phyloP scores from a whole-genome alignment of 169 alveolate genomes.

The Plasmodium knowlesi region DNA sequence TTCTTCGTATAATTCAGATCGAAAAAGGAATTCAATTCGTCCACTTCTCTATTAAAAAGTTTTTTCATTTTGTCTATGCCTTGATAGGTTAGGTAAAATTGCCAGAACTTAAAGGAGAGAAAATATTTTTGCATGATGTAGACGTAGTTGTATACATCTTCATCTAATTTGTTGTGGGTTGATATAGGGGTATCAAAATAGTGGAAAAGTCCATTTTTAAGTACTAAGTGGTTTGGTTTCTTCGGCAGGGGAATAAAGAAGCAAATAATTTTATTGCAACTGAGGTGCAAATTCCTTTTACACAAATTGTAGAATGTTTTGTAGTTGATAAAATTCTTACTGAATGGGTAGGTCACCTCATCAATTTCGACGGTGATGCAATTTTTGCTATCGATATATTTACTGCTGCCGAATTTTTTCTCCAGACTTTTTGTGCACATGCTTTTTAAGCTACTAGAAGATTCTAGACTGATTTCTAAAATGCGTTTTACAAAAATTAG shows the following conservation, averaged over 20 bases:
- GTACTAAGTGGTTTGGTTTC: constrained; percentile 33
- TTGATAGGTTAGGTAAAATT: constrained; percentile 26
- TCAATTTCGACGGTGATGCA: constrained; percentile 17
- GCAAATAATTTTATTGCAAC: constrained; percentile 26
- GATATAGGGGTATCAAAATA: constrained; percentile 35
- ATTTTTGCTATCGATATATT: constrained; percentile 38
- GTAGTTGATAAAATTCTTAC: constrained; percentile 14
- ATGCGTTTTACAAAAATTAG: constrained; percentile 20
- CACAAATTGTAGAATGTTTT: constrained; percentile 25
- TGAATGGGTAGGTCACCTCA: constrained; percentile 13
- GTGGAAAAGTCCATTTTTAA: constrained; percentile 26
- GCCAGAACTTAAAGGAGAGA: constrained; percentile 48
- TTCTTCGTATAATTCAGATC: background rate
- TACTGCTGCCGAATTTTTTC: constrained; percentile 45
- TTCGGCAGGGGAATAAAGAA: constrained; percentile 53
- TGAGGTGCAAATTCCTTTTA: constrained; percentile 31
- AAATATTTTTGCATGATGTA: constrained; percentile 58
- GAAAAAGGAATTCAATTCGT: constrained; percentile 4
- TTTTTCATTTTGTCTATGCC: constrained; percentile 40
- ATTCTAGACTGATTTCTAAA: constrained; percentile 18
- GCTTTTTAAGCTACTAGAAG: background rate
- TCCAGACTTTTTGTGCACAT: constrained; percentile 9
- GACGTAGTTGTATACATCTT: constrained; percentile 47
- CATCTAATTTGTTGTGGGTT: constrained; percentile 12
- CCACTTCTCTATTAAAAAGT: constrained; percentile 19